Evolutionary conservation across 768 basidiomycete genomes (phyloP).

Genomic region (Butyriboletus loyo): DNA sequence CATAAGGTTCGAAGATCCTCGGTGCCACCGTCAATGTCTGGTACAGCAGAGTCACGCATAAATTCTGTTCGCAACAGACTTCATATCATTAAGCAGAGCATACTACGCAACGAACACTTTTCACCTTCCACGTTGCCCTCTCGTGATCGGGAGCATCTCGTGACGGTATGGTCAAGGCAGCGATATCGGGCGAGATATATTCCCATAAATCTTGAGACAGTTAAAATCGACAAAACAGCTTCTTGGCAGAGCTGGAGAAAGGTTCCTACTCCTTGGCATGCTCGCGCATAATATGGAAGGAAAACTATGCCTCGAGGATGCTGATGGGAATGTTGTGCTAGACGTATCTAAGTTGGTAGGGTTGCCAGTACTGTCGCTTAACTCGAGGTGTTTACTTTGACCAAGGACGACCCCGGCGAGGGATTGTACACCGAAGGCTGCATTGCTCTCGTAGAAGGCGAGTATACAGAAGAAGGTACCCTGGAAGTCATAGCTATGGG

Average conservation of each 20-base stretch:
- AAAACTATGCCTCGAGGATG: constrained; percentile 86
- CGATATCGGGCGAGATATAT: constrained; percentile 10
- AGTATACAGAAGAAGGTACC: constrained; percentile 89
- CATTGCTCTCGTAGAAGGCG: constrained; percentile 92
- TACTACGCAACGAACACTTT: constrained; percentile 95
- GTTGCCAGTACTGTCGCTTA: not conserved
- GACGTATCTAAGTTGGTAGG: constrained; percentile 83
- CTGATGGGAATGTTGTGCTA: constrained; percentile 85
- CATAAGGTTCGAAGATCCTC: constrained; percentile 36
- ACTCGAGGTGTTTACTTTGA: constrained; percentile 14
- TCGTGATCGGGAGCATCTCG: constrained; percentile 78
- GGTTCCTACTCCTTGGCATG: constrained; percentile 94
- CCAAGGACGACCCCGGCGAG: constrained; percentile 83
- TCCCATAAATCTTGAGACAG: constrained; percentile 40
- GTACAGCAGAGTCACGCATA: constrained; percentile 79
- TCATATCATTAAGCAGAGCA: constrained; percentile 88
- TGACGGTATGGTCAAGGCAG: constrained; percentile 60
- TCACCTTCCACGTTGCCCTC: constrained; percentile 93
- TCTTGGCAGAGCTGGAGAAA: constrained; percentile 82
- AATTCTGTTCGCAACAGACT: constrained; percentile 79
- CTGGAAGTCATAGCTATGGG: constrained; percentile 92
- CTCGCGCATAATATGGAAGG: constrained; percentile 88
- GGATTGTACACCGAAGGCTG: constrained; percentile 96
- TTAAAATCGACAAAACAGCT: constrained; percentile 95
- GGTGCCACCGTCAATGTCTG: constrained; percentile 64